Evolutionary conservation across 225 moss, liverwort and hornwort genomes (phyloP).

Genomic region (Asterella californica): DNA sequence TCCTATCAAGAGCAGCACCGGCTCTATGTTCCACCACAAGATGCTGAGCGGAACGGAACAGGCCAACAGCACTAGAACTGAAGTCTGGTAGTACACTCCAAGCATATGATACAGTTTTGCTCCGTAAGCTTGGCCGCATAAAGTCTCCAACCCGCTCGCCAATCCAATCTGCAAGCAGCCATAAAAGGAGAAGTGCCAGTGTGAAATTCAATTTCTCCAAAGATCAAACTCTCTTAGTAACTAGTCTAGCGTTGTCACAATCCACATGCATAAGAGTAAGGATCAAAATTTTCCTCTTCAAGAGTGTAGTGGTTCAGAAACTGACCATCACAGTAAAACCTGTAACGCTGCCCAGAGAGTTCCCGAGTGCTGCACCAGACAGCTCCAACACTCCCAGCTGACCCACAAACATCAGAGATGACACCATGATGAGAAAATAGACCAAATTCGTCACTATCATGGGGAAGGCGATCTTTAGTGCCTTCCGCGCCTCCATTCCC

Average conservation of each 20-base stretch:
- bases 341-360: slow-evolving; percentile 34
- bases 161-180: slow-evolving; percentile 24
- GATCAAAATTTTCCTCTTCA: not conserved
- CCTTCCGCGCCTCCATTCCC: slow-evolving; percentile 15
- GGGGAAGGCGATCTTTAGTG: slow-evolving; percentile 18
- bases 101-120: slow-evolving; percentile 29
- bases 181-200: not conserved
- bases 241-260: too few species aligned
- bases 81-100: slow-evolving; percentile 35
- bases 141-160: slow-evolving; percentile 35
- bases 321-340: slow-evolving; percentile 37
- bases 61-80: not conserved
- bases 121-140: slow-evolving; percentile 41
- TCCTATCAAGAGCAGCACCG: slow-evolving; percentile 28
- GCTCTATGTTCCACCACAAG: slow-evolving; percentile 44
- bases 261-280: not conserved
- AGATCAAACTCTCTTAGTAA: not conserved
- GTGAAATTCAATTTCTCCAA: not conserved
- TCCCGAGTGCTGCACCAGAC: slow-evolving; percentile 38
- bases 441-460: slow-evolving; percentile 33
- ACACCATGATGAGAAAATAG: slow-evolving; percentile 17
- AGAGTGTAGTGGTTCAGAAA: not conserved
- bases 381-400: slow-evolving; percentile 32
- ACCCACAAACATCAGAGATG: slow-evolving; percentile 36
- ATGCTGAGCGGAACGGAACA: slow-evolving; percentile 26